Conservation (phyloP, 2,329 filamentous ascomycete species). For the Arthrocladium fulminans region DNA sequence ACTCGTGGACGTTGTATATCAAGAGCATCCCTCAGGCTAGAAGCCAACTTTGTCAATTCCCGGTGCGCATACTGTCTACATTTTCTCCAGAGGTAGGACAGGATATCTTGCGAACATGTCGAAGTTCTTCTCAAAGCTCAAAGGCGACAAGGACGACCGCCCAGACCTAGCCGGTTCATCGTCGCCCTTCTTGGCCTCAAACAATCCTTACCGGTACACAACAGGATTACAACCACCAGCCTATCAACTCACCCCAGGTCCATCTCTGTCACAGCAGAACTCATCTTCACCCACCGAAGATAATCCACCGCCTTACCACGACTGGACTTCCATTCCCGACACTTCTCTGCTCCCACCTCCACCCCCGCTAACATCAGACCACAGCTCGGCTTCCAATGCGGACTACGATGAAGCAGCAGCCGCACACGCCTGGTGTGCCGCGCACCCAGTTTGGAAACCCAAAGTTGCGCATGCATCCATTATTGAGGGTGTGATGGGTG, state of each 20-base stretch:
- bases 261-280: constrained; percentile 20
- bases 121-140: constrained; percentile 8
- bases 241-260: constrained; percentile 18
- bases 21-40: too few relatives aligned
- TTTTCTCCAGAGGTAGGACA: too few relatives aligned
- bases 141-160: constrained; percentile 6
- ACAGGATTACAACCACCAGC: constrained; percentile 1
- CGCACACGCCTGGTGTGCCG: constrained; percentile 48
- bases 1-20: too few relatives aligned
- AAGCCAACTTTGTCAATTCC: too few relatives aligned
- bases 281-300: not conserved
- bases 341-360: constrained; percentile 52
- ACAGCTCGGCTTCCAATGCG: constrained; percentile 51
- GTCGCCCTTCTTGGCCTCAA: not conserved
- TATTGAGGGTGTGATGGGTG: not conserved
- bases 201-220: constrained; percentile 1
- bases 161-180: not conserved
- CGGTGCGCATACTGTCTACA: too few relatives aligned
- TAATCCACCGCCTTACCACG: constrained; percentile 50
- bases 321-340: constrained; percentile 54
- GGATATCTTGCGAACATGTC: constrained; percentile 4
- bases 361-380: constrained; percentile 45
- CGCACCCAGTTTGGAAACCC: constrained; percentile 40
- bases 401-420: constrained; percentile 44
- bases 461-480: not conserved